A percentile compares a stretch with the other conserved stretches of the same genome.
Evolutionary conservation across 1,139 yeast species (phyloP).

Genomic region (Protomyces inundatus): DNA sequence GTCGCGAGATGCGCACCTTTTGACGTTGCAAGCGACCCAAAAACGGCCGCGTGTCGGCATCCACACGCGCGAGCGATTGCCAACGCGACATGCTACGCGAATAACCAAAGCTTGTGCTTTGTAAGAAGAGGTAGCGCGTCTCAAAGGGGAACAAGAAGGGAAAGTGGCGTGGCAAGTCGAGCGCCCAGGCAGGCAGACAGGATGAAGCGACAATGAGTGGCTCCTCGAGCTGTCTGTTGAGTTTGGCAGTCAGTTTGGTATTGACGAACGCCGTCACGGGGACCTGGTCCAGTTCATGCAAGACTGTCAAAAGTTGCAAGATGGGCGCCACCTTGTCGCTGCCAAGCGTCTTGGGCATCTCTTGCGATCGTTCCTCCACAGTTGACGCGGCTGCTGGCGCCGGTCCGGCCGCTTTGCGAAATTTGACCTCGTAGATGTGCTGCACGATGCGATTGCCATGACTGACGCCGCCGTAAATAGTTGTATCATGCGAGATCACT

Average conservation of each 20-base stretch:
- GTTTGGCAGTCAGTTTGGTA: slow-evolving; percentile 78
- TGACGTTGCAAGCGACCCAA: slow-evolving; percentile 76
- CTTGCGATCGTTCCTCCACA: slow-evolving; percentile 35
- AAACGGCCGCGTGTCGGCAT: slow-evolving; percentile 39
- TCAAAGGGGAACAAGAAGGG: slow-evolving; percentile 85
- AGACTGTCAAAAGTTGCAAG: slow-evolving; percentile 52
- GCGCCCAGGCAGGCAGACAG: slow-evolving; percentile 79
- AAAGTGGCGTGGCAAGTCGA: slow-evolving; percentile 61
- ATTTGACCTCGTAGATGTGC: slow-evolving; percentile 51
- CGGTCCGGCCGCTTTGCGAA: slow-evolving; percentile 44
- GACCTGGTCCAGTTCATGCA: slow-evolving; percentile 45
- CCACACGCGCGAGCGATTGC: slow-evolving; percentile 43
- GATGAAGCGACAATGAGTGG: slow-evolving; percentile 83
- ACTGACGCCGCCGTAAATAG: slow-evolving; percentile 72
- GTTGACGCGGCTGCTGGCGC: slow-evolving; percentile 36
- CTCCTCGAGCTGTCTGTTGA: slow-evolving; percentile 83
- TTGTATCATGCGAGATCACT: slow-evolving; percentile 60
- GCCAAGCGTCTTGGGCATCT: slow-evolving; percentile 38
- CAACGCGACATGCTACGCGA: slow-evolving; percentile 77
- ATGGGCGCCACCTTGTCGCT: slow-evolving; percentile 47
- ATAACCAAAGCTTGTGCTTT: slow-evolving; percentile 87
- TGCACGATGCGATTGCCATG: slow-evolving; percentile 32
- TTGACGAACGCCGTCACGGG: slow-evolving; percentile 56
- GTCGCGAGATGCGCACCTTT: slow-evolving; percentile 72
- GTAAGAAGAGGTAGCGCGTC: slow-evolving; percentile 69